Conservation (phyloP, 345 rosid genomes). For the Euphorbia tirucalli region DNA sequence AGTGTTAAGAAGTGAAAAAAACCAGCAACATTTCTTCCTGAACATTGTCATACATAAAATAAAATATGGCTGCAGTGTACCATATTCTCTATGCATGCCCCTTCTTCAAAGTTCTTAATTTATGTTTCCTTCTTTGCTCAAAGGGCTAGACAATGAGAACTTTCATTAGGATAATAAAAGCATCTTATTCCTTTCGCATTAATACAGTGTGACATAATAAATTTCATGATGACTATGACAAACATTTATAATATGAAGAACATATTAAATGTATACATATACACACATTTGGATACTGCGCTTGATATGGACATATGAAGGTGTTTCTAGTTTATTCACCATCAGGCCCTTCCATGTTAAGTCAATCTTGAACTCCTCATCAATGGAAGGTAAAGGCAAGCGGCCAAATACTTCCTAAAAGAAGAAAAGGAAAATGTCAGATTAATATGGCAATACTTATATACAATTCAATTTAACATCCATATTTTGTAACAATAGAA, state of each 20-base stretch:
- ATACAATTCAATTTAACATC: background rate
- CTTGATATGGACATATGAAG: constrained; percentile 81
- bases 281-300: constrained; percentile 74
- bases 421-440: constrained; percentile 24
- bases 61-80: no score
- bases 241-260: no score
- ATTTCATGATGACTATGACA: background rate
- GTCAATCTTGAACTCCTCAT: constrained; percentile 86
- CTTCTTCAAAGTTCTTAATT: no score
- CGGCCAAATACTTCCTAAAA: constrained; percentile 68
- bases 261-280: background rate
- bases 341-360: constrained; percentile 51
- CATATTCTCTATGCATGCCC: no score
- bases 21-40: no score
- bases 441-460: background rate
- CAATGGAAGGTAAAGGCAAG: constrained; percentile 75
- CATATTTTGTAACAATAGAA: background rate
- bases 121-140: no score
- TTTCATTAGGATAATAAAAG: no score
- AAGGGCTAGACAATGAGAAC: no score
- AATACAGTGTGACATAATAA: no score
- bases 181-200: no score
- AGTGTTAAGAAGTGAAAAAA: no score
- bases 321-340: constrained; percentile 62
- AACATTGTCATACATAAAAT: no score